These are phyloP conservation scores for Kodamaea restingae DNA, from an alignment of 805 yeast species.

Conservation along the genomic window DNA sequence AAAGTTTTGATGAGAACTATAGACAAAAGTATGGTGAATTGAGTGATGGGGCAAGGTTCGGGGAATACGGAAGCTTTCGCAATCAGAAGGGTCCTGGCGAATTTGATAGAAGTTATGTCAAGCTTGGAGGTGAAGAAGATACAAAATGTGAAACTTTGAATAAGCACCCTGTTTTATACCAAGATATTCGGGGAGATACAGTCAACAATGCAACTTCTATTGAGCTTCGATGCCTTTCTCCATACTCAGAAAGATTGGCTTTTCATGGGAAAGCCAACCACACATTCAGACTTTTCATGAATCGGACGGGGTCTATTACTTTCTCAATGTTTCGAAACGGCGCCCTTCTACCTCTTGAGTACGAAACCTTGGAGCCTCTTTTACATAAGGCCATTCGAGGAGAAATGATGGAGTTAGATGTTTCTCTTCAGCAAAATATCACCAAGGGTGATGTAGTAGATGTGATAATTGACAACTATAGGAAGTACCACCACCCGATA, in stretches of 20 bases:
- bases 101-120: no score
- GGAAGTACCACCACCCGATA: slow-evolving; percentile 29
- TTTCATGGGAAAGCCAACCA: slow-evolving; percentile 19
- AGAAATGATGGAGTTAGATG: no score
- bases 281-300: slow-evolving; percentile 26
- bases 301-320: slow-evolving; percentile 24
- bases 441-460: slow-evolving; percentile 29
- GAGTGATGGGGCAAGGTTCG: no score
- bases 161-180: no score
- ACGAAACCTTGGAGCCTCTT: slow-evolving; percentile 8
- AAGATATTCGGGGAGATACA: slow-evolving; percentile 21
- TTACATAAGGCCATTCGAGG: neutral
- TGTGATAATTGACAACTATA: slow-evolving; percentile 26
- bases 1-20: no score
- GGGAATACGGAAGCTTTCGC: no score
- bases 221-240: slow-evolving; percentile 6
- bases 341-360: slow-evolving; percentile 7
- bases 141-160: no score
- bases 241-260: slow-evolving; percentile 3
- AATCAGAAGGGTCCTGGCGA: no score
- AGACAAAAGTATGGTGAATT: no score
- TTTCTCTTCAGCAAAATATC: slow-evolving; percentile 6
- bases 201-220: slow-evolving; percentile 7
- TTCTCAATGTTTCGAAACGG: slow-evolving; percentile 25
- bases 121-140: neutral